phyloP scores from a whole-genome alignment of 108 stramenopile species.

The Cyclotella sp. region DNA sequence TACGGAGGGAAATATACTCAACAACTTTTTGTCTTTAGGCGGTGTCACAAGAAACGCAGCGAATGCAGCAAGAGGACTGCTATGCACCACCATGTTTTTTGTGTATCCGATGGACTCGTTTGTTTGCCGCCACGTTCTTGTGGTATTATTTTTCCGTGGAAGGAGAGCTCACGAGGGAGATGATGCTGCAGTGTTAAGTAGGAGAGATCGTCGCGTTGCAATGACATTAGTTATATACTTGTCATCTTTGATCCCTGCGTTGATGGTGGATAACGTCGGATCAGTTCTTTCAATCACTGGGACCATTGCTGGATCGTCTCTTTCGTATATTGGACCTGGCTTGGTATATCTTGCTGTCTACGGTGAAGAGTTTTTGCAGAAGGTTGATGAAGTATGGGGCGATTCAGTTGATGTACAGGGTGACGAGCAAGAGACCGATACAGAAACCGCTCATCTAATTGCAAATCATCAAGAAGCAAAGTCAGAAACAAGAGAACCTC shows the following conservation, averaged over 20 bases:
- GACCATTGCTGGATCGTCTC: slow-evolving; percentile 68
- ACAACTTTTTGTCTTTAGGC: slow-evolving; percentile 65
- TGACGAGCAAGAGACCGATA: not conserved
- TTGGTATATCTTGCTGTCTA: slow-evolving; percentile 80
- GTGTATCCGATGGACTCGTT: slow-evolving; percentile 61
- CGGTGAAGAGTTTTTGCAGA: slow-evolving; percentile 71
- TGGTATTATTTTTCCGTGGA: slow-evolving; percentile 53
- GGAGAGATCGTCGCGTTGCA: slow-evolving; percentile 72
- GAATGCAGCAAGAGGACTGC: slow-evolving; percentile 53
- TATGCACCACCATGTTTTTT: slow-evolving; percentile 59
- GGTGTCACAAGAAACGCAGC: slow-evolving; percentile 34
- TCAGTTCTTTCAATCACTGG: slow-evolving; percentile 71
- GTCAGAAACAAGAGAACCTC: not conserved
- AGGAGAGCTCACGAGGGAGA: slow-evolving; percentile 65
- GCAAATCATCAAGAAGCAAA: not conserved
- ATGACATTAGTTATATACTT: slow-evolving; percentile 75
- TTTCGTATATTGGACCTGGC: slow-evolving; percentile 87
- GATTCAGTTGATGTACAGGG: not conserved
- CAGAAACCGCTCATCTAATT: slow-evolving; percentile 23
- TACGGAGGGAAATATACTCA: slow-evolving; percentile 68
- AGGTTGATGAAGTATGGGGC: slow-evolving; percentile 59
- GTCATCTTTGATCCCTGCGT: slow-evolving; percentile 71
- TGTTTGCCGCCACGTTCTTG: slow-evolving; percentile 54
- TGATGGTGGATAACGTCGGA: slow-evolving; percentile 61
- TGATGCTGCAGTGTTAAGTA: slow-evolving; percentile 72